These are phyloP conservation scores for Panaeolus cyanescens DNA, from an alignment of 768 basidiomycete species.

Conservation along the genomic window DNA sequence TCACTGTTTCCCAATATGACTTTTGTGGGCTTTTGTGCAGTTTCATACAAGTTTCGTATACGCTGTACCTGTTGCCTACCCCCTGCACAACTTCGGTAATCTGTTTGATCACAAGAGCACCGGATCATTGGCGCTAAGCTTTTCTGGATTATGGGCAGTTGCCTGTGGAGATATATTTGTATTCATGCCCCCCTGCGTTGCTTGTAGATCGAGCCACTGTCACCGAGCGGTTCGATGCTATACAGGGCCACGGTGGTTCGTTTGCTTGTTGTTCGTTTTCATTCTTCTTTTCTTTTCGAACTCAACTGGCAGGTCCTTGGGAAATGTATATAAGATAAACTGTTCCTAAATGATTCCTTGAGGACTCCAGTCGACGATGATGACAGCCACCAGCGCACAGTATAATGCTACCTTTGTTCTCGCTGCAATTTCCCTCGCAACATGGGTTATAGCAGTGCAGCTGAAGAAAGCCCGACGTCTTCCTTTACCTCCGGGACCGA, in stretches of 20 bases:
- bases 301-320: no score
- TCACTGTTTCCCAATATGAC: background rate
- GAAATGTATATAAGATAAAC: background rate
- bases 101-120: background rate
- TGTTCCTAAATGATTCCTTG: background rate
- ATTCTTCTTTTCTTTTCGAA: no score
- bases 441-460: constrained; percentile 21
- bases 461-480: constrained; percentile 8
- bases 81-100: background rate
- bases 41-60: background rate
- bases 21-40: background rate
- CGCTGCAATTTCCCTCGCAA: constrained; percentile 27
- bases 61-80: background rate
- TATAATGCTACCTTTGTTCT: constrained; percentile 22
- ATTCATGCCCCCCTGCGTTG: background rate
- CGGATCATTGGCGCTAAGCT: background rate
- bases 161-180: background rate
- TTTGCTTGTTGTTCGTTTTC: no score
- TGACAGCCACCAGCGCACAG: background rate
- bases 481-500: constrained; percentile 54
- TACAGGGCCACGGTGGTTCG: no score
- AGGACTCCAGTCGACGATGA: background rate
- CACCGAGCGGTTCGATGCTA: no score
- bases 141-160: background rate
- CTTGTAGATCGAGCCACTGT: background rate